phyloP scores from a whole-genome alignment of 2,329 filamentous ascomycete genomes.

The Fusarium nurragi region DNA sequence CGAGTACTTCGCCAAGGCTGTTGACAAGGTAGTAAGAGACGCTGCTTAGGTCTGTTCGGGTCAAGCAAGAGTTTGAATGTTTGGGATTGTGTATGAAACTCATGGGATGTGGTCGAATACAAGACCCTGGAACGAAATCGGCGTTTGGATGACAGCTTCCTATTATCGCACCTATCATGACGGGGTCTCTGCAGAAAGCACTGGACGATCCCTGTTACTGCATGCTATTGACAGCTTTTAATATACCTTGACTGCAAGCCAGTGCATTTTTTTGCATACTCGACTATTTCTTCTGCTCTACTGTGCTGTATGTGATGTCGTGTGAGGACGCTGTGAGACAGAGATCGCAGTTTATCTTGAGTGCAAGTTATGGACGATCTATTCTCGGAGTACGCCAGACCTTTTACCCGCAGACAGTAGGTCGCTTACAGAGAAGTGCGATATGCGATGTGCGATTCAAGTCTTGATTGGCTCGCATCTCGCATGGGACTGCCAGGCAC shows the following conservation, averaged over 20 bases:
- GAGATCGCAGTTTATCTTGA: background rate
- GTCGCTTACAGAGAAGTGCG: slow-evolving; percentile 5
- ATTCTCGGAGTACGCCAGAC: slow-evolving; percentile 23
- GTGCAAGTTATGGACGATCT: slow-evolving; percentile 1
- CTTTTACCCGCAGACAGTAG: slow-evolving; percentile 18
- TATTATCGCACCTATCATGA: slow-evolving; percentile 38
- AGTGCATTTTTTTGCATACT: slow-evolving; percentile 24
- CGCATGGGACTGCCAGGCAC: slow-evolving; percentile 10
- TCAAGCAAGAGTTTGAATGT: slow-evolving; percentile 16
- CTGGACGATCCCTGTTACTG: slow-evolving; percentile 37
- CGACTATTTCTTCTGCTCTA: background rate
- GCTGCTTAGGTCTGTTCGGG: slow-evolving; percentile 30
- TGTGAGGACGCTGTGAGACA: slow-evolving; percentile 1
- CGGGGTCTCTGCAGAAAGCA: slow-evolving; percentile 42
- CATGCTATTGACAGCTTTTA: slow-evolving; percentile 31
- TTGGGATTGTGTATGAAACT: slow-evolving; percentile 38
- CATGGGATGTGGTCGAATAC: slow-evolving; percentile 41
- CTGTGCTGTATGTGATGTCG: background rate
- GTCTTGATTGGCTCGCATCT: slow-evolving; percentile 35
- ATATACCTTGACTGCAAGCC: slow-evolving; percentile 35
- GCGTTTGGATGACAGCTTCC: slow-evolving; percentile 41
- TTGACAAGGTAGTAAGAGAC: slow-evolving; percentile 79
- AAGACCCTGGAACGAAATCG: slow-evolving; percentile 38
- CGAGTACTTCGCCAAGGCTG: slow-evolving; percentile 89
- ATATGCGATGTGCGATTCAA: slow-evolving; percentile 2